Conservation (phyloP, 768 basidiomycete species). For the Termitomyces sp. region DNA sequence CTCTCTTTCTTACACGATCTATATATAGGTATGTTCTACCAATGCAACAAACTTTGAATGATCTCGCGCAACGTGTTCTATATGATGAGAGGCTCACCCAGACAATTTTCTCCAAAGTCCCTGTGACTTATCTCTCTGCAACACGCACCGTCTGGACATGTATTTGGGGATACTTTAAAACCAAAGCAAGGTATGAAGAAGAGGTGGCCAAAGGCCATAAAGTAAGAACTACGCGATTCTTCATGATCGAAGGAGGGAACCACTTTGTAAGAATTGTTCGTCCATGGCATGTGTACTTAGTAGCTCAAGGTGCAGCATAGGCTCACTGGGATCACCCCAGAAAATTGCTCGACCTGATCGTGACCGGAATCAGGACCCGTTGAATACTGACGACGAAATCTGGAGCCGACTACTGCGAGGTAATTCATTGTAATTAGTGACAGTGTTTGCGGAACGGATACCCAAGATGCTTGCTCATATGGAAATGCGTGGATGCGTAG, state of each 20-base stretch:
- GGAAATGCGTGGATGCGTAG: background rate
- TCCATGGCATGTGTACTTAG: background rate
- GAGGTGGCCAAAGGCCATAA: background rate
- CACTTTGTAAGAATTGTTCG: background rate
- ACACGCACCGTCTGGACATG: conserved; percentile 1
- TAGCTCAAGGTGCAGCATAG: background rate
- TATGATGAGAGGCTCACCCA: conserved; percentile 11
- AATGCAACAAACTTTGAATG: conserved; percentile 15
- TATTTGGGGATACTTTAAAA: background rate
- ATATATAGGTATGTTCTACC: conserved; percentile 1
- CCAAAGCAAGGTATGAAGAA: background rate
- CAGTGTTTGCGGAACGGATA: background rate
- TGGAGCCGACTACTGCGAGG: background rate
- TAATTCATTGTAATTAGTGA: background rate
- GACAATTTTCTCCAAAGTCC: background rate
- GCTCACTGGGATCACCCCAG: background rate
- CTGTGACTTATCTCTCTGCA: background rate
- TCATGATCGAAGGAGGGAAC: background rate
- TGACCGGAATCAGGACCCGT: too few relatives aligned
- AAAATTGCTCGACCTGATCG: background rate
- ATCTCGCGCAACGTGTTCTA: conserved; percentile 13
- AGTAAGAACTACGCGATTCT: background rate
- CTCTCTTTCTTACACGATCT: background rate
- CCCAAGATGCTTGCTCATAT: background rate
- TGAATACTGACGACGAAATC: background rate